Percentiles rank a stretch among this genome's conserved stretches.
Evolutionary conservation across 2,329 filamentous ascomycete genomes (phyloP).

Genomic region (Mollisiaceae sp.): DNA sequence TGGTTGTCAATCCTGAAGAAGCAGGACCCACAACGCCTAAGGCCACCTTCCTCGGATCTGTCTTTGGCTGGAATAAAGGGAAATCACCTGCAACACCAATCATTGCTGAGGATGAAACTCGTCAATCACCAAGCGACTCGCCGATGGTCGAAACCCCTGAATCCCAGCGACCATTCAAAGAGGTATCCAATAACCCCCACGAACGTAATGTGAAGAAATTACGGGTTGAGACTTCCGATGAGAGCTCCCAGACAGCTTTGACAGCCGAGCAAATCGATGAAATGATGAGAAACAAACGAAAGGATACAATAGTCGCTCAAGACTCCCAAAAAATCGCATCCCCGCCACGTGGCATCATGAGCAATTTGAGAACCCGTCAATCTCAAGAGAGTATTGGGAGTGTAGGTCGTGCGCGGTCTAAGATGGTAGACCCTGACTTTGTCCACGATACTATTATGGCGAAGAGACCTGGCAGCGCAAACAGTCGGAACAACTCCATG

Average conservation of each 20-base stretch:
- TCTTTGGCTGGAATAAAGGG: conserved; percentile 52
- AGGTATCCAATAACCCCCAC: conserved; percentile 64
- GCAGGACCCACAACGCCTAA: conserved; percentile 47
- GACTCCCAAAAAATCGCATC: conserved; percentile 34
- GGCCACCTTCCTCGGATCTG: conserved; percentile 49
- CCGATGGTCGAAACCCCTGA: conserved; percentile 55
- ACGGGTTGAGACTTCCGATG: conserved; percentile 61
- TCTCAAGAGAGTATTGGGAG: conserved; percentile 58
- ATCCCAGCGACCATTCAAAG: conserved; percentile 63
- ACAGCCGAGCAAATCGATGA: conserved; percentile 83
- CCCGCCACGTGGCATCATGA: conserved; percentile 38
- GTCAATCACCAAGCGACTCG: conserved; percentile 59
- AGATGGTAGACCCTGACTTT: conserved; percentile 43
- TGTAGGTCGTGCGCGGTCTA: conserved; percentile 47
- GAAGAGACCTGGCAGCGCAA: conserved; percentile 72
- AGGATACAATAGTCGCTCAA: conserved; percentile 36
- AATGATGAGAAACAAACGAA: conserved; percentile 64
- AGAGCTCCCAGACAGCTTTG: conserved; percentile 80
- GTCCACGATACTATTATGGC: conserved; percentile 45
- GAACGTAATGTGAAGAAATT: conserved; percentile 48
- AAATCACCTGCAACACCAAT: conserved; percentile 48
- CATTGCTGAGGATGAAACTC: conserved; percentile 70
- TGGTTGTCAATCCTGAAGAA: conserved; percentile 37
- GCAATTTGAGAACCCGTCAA: conserved; percentile 50
- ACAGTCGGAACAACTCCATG: conserved; percentile 62